Evolutionary conservation across 176 grass and related monocot species (phyloP).

Genomic region (Phyllostachys edulis): DNA sequence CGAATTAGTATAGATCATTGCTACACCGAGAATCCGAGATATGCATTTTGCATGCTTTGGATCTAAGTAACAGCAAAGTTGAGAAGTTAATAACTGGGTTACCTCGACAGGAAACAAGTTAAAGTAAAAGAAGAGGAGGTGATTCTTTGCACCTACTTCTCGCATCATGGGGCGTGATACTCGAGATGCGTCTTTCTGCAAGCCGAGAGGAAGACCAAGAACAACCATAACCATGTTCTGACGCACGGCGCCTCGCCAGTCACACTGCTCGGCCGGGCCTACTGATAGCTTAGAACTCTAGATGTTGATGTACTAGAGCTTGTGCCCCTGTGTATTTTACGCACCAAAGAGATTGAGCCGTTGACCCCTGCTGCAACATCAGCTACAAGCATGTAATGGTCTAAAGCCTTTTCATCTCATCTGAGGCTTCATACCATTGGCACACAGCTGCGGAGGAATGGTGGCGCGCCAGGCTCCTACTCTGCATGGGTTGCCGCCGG

Average conservation of each 20-base stretch:
- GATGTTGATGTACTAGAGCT: background rate
- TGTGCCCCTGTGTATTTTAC: background rate
- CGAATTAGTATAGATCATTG: background rate
- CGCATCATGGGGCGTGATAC: slow-evolving; percentile 38
- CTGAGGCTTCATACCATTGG: background rate
- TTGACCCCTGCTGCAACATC: background rate
- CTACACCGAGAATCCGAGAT: background rate
- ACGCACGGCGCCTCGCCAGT: too few relatives aligned
- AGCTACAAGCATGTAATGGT: background rate
- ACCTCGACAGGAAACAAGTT: slow-evolving; percentile 75
- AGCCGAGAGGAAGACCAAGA: background rate
- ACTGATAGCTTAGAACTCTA: background rate
- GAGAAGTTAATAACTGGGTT: background rate
- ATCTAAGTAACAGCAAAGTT: background rate
- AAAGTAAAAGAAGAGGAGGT: slow-evolving; percentile 55
- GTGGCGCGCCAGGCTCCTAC: too few relatives aligned
- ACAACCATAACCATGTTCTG: background rate
- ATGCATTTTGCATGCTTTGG: background rate
- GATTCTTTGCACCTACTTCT: slow-evolving; percentile 83
- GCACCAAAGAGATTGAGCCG: background rate
- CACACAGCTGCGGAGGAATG: too few relatives aligned
- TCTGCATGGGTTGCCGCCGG: background rate
- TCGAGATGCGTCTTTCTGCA: background rate
- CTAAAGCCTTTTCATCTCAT: background rate
- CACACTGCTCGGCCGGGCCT: background rate